phyloP scores from a whole-genome alignment of 208 protist genomes.

The Tritrichomonas musculus region DNA sequence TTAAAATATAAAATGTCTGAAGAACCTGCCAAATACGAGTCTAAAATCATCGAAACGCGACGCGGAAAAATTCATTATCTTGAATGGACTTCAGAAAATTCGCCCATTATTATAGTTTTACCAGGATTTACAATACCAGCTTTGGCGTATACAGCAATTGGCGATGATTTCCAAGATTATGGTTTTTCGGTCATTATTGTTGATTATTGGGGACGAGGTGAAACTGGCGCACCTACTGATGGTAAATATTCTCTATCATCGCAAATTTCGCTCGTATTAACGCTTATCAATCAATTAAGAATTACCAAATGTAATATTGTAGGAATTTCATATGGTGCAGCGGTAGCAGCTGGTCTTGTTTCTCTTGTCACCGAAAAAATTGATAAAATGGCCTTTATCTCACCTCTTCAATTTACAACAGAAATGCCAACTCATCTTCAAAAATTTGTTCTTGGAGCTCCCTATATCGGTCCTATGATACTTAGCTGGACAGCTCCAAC shows the following conservation, averaged over 20 bases:
- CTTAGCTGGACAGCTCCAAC: background rate
- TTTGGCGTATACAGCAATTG: background rate
- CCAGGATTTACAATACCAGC: constrained; percentile 9
- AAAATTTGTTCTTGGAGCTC: background rate
- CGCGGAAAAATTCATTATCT: too few species aligned
- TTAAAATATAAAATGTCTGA: too few species aligned
- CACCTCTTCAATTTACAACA: background rate
- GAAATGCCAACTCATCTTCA: background rate
- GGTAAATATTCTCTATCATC: background rate
- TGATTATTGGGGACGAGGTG: constrained; percentile 20
- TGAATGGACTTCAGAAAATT: too few species aligned
- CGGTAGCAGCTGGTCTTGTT: background rate
- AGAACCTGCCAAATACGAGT: too few species aligned
- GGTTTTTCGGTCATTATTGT: background rate
- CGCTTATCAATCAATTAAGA: background rate
- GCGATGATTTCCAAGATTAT: background rate
- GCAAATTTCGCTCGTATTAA: background rate
- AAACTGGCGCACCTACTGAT: background rate
- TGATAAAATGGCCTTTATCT: background rate
- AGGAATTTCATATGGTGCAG: background rate
- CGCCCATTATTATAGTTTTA: background rate
- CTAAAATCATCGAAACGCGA: too few species aligned
- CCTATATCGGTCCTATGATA: background rate
- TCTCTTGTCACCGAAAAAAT: background rate
- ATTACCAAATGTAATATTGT: background rate